Conservation (phyloP, 1,284 basidiomycete species). For the Microbotryomycetes sp. region DNA sequence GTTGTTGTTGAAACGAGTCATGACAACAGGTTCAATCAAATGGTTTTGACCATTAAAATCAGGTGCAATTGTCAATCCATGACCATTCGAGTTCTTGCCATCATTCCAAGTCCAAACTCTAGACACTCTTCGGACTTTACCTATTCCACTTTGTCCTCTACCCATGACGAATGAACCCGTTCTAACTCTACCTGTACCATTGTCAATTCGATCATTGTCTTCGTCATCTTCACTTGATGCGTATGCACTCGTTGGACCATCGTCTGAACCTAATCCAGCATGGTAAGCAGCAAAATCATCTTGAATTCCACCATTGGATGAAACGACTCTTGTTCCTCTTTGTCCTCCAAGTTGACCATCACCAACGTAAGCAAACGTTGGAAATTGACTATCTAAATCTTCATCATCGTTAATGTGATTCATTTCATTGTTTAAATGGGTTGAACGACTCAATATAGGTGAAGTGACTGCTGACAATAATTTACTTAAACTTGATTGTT, state of each 20-base stretch:
- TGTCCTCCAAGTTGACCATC: no score
- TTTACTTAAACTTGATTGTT: neutral
- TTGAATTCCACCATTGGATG: neutral
- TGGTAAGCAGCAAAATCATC: conserved; percentile 1
- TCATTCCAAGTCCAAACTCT: conserved; percentile 26
- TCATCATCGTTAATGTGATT: conserved; percentile 5
- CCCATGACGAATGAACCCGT: neutral
- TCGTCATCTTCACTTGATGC: neutral
- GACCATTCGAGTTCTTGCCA: neutral
- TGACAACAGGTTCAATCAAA: neutral
- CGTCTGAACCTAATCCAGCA: conserved; percentile 1
- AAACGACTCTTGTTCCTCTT: neutral
- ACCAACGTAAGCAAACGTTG: conserved; percentile 13
- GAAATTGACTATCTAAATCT: conserved; percentile 12
- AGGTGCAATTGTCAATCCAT: neutral
- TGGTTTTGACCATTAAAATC: neutral
- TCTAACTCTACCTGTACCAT: neutral
- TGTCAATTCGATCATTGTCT: neutral
- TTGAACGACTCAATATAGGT: neutral
- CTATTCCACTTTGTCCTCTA: neutral
- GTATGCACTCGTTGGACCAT: neutral
- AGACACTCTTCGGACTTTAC: conserved; percentile 17
- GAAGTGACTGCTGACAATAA: neutral
- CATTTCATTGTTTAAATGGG: neutral
- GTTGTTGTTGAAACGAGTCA: neutral